A percentile compares a stretch with the other conserved stretches of the same genome.
These are phyloP conservation scores for Pseudogymnoascus sp. DNA, from an alignment of 2,329 filamentous ascomycete genomes.

Conservation along the genomic window DNA sequence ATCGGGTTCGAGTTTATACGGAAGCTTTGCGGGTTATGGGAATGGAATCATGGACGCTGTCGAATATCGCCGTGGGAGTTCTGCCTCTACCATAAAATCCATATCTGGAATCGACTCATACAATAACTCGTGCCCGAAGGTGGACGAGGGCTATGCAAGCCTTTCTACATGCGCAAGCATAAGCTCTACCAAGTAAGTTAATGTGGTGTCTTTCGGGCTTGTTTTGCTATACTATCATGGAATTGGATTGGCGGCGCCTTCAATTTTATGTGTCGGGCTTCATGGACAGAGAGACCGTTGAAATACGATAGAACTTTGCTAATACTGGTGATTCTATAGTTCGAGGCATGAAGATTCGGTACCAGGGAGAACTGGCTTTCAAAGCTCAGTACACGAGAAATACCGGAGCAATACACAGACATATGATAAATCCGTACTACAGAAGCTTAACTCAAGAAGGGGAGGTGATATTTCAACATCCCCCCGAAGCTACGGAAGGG, in stretches of 20 bases:
- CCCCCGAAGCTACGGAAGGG: slow-evolving; percentile 22
- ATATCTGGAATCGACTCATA: slow-evolving; percentile 36
- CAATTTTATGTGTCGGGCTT: background rate
- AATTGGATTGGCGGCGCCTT: background rate
- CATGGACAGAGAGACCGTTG: background rate
- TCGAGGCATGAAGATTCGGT: slow-evolving; percentile 18
- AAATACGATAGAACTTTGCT: background rate
- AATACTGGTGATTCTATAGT: background rate
- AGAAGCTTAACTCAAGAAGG: slow-evolving; percentile 27
- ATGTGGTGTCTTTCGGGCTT: background rate
- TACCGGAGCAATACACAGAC: slow-evolving; percentile 29
- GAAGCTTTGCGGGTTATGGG: slow-evolving; percentile 31
- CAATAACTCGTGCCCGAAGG: slow-evolving; percentile 19
- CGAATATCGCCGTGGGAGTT: slow-evolving; percentile 29
- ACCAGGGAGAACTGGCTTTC: slow-evolving; percentile 21
- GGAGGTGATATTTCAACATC: slow-evolving; percentile 27
- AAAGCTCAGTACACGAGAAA: slow-evolving; percentile 28
- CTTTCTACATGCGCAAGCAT: slow-evolving; percentile 26
- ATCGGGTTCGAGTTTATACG: slow-evolving; percentile 41
- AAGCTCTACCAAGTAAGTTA: slow-evolving; percentile 25
- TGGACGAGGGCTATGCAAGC: slow-evolving; percentile 31
- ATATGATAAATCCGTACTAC: slow-evolving; percentile 31
- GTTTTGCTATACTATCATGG: background rate
- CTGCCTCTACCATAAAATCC: slow-evolving; percentile 35
- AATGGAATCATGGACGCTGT: slow-evolving; percentile 21